Evolutionary conservation across 2,329 filamentous ascomycete species (phyloP).

Genomic region (Paraphoma sp.): DNA sequence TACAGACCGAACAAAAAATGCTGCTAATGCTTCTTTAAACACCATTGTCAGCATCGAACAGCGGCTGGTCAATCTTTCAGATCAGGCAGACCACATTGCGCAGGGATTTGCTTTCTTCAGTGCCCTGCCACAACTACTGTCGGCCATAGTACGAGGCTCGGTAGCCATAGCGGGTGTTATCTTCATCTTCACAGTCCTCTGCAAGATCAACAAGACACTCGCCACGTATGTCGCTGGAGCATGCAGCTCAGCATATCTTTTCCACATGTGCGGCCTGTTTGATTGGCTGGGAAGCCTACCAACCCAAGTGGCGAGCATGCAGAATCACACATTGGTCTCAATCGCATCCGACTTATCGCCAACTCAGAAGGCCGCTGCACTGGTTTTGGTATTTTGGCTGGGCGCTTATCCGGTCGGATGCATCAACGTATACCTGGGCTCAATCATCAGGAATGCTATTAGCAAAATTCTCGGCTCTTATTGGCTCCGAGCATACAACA

Average conservation of each 20-base stretch:
- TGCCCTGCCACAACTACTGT: slow-evolving; percentile 17
- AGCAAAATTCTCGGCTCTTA: slow-evolving; percentile 10
- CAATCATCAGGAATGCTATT: slow-evolving; percentile 1
- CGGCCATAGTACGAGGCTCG: slow-evolving; percentile 9
- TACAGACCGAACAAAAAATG: slow-evolving; percentile 17
- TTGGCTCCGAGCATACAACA: slow-evolving; percentile 22
- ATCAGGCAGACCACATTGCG: slow-evolving; percentile 27
- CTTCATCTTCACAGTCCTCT: slow-evolving; percentile 20
- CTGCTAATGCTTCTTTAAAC: slow-evolving; percentile 16
- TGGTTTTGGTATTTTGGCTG: slow-evolving; percentile 23
- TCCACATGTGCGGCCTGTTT: slow-evolving; percentile 21
- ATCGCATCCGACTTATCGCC: slow-evolving; percentile 8
- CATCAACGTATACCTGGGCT: slow-evolving; percentile 20
- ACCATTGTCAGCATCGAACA: slow-evolving; percentile 25
- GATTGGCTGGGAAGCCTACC: slow-evolving; percentile 13
- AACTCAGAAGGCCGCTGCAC: slow-evolving; percentile 19
- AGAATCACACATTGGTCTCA: not conserved
- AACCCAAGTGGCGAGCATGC: not conserved
- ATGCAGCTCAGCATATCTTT: slow-evolving; percentile 22
- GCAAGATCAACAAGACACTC: slow-evolving; percentile 20
- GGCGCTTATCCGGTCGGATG: slow-evolving; percentile 24
- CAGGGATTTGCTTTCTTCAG: slow-evolving; percentile 31
- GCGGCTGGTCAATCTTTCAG: slow-evolving; percentile 22
- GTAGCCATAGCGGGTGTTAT: slow-evolving; percentile 11
- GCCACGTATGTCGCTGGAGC: slow-evolving; percentile 22